Base-by-base conservation (phyloP, 2,329 filamentous ascomycete genomes). In the Balansia obtecta region DNA sequence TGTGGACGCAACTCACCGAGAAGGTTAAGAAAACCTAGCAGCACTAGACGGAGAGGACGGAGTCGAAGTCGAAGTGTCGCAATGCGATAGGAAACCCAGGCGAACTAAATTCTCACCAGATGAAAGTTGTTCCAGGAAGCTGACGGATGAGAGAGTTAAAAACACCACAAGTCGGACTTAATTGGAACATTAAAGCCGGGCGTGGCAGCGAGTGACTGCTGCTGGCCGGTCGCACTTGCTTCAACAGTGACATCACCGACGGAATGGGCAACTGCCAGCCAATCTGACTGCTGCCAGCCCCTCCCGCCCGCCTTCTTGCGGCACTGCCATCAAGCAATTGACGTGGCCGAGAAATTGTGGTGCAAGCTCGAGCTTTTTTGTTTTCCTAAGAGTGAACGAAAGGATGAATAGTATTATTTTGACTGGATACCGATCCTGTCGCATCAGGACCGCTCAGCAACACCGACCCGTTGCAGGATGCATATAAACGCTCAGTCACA, bases 161-260 rank as follows among this genome's bases (percentile, higher is more conserved):
- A 22, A 27, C 34, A 38, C 16, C 34, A 30, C 11, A 10, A 33
- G 37, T 37, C 37, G 49, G 49, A 46, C 27, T 41, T 42, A 46
- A 46, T 34, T 37, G 49, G 42, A 18, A 22, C 40, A 13, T 22
- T 15, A 50, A 39, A n/a, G 33, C 30, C 30, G 45, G 5, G 30
- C 18, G n/a, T 15, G 11, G 18, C 42, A n/a, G 13, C 30, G 1
- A 15, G 20, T 7, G 1, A 33, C 15, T 18, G 10, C 10, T 11
- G 20, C 42, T 20, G n/a, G 13, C 27, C 6, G 33, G 39, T 42
- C 40, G 30, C 39, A 16, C 16, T 16, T 33, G n/a, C 45, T 44
- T 30, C 46, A 46, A 42, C n/a, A 43, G 46, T 53, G 52, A 53
- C 53, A 52, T 52, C 50, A 54, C 45, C 34, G 10, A 37, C 2